Percentiles rank a stretch among this genome's conserved stretches.
Conservation (phyloP, 1,284 basidiomycete genomes). For the Tylopilus sp. region DNA sequence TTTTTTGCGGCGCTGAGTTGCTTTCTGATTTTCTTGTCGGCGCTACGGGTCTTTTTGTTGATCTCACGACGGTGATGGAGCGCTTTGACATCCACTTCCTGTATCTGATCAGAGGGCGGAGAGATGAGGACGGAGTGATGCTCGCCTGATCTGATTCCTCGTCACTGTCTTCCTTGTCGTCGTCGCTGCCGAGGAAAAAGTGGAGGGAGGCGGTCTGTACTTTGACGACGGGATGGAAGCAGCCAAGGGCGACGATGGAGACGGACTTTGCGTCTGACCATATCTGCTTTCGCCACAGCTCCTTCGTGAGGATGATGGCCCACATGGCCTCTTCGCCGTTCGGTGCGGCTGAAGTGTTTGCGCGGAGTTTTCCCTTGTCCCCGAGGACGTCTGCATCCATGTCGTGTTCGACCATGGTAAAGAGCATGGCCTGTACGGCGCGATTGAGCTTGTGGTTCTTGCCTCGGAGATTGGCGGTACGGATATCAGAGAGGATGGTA, state of each 20-base stretch:
- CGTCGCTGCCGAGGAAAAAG: conserved; percentile 90
- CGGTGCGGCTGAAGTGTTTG: conserved; percentile 30
- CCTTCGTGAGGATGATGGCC: conserved; percentile 93
- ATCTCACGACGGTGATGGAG: conserved; percentile 82
- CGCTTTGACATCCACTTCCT: conserved; percentile 66
- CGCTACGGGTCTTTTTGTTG: conserved; percentile 84
- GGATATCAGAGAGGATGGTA: conserved; percentile 95
- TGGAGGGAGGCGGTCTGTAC: conserved; percentile 96
- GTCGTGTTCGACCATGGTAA: conserved; percentile 92
- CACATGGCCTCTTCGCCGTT: conserved; percentile 90
- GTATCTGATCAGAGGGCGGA: conserved; percentile 8
- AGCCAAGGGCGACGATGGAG: conserved; percentile 87
- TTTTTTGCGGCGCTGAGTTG: conserved; percentile 68
- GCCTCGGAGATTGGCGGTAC: conserved; percentile 82
- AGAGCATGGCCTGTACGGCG: conserved; percentile 94
- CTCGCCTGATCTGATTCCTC: conserved; percentile 67
- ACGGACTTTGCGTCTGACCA: conserved; percentile 96
- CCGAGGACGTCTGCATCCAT: conserved; percentile 78
- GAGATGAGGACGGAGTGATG: not conserved
- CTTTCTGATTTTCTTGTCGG: conserved; percentile 75
- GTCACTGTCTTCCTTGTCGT: conserved; percentile 67
- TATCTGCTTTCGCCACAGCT: conserved; percentile 91
- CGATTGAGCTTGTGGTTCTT: conserved; percentile 97
- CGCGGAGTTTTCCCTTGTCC: conserved; percentile 73
- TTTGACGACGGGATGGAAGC: conserved; percentile 91